These are phyloP conservation scores for Carex cristatella DNA, from an alignment of 176 grass and related monocot species.

Conservation along the genomic window DNA sequence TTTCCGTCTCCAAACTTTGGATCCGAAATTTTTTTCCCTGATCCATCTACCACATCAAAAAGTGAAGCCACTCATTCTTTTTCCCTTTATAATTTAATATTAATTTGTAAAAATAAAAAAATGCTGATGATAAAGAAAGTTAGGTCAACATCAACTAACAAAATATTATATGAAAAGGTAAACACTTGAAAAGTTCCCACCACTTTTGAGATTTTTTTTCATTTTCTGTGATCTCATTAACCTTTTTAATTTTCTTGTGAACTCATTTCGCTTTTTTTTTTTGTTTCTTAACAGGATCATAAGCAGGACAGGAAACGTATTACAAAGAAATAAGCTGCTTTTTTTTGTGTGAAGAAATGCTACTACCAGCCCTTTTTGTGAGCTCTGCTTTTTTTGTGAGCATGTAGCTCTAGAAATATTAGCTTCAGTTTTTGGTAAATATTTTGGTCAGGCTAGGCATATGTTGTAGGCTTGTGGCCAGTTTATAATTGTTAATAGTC, in stretches of 20 bases:
- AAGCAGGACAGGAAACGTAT: not conserved
- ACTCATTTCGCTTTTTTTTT: not conserved
- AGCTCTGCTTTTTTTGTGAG: not conserved
- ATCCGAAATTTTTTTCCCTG: too few relatives aligned
- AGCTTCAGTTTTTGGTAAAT: constrained; percentile 6
- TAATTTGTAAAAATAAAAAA: too few relatives aligned
- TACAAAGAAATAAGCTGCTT: not conserved
- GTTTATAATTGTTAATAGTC: not conserved
- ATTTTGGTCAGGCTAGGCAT: constrained; percentile 7
- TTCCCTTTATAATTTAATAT: too few relatives aligned
- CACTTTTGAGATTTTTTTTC: not conserved
- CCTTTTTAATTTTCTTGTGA: not conserved
- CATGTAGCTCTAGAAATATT: constrained; percentile 10
- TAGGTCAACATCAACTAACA: too few relatives aligned
- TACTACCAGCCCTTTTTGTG: not conserved
- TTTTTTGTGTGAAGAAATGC: not conserved
- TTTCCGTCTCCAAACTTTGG: too few relatives aligned
- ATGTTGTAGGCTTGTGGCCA: not conserved
- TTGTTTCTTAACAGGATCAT: not conserved
- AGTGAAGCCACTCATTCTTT: too few relatives aligned
- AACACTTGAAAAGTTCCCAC: not conserved
- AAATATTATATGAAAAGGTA: not conserved
- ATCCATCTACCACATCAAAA: too few relatives aligned
- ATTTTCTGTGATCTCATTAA: not conserved
- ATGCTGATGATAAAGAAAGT: too few relatives aligned